Base-by-base conservation (phyloP, 495 filamentous ascomycete genomes). In the Cenococcum geophilum region DNA sequence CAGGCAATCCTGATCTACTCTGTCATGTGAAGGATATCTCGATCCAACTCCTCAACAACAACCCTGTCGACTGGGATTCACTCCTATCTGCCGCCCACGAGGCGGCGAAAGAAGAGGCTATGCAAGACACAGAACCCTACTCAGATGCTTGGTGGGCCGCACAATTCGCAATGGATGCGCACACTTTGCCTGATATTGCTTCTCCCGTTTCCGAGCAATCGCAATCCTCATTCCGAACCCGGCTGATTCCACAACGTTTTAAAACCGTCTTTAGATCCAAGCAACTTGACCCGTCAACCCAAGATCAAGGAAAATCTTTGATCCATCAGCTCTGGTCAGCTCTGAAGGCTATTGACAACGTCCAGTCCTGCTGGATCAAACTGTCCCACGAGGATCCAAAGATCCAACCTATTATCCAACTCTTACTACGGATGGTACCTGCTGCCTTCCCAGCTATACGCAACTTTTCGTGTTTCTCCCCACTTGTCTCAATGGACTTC, bases 301-400 rank as follows among this genome's bases (percentile, higher is more conserved):
- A 4, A 45, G 4, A 2, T 18, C 49, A 18, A 5, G 23, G 8
- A 0, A 10, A 5, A 25, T 18, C 14, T 1, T 16, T 52, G 9
- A 52, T 52, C 49, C 14, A 27, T 16, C 21, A 52, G 25, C 10
- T 52, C 9, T 52, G 49, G 49, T 6, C 22, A 52, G 18, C 49
- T 22, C 20, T 52, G 8, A 16, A 1, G 14, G 14, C 21, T 25
- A 52, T 52, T 16, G 18, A 18, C 18, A 52, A 52, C 21, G 49
- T 52, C 21, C 49, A 32, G 16, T 52, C 21, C 25, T 52, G 49
- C 21, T 52, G 49, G 49, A 32, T 52, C 20, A 52, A 52, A 23
- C 22, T 52, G 10, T 16, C 18, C 10, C 49, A 52, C 8, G 14
- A 32, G 14, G 49, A 52, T 16, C 8, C 8, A 10, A 52, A 16